Conservation (phyloP, 2,329 filamentous ascomycete genomes). For the Cladosporium sp. region DNA sequence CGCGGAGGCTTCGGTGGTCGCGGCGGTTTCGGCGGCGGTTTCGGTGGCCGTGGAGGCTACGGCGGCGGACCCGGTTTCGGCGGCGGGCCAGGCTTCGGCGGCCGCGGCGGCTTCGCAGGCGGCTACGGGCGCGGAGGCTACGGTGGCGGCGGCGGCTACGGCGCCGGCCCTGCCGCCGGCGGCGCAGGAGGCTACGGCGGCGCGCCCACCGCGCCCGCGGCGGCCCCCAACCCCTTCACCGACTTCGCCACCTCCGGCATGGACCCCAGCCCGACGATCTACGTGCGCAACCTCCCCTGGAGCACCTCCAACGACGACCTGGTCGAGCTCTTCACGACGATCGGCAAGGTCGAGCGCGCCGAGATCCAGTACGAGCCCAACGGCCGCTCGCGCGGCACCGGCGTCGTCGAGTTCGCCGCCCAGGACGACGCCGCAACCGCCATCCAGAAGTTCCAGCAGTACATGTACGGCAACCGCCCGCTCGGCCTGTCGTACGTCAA, state of each 20-base stretch:
- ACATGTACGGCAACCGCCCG: constrained; percentile 92
- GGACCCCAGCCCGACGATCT: constrained; percentile 78
- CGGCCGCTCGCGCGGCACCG: constrained; percentile 86
- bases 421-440: constrained; percentile 82
- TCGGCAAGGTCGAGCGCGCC: constrained; percentile 96
- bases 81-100: constrained; percentile 43
- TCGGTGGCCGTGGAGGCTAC: constrained; percentile 40
- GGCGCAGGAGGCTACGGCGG: constrained; percentile 50
- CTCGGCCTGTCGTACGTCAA: constrained; percentile 91
- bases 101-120: constrained; percentile 40
- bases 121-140: constrained; percentile 46
- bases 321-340: constrained; percentile 92
- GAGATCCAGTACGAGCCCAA: constrained; percentile 98
- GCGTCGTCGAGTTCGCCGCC: constrained; percentile 89
- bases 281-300: constrained; percentile 97
- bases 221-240: constrained; percentile 80
- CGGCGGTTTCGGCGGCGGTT: constrained; percentile 40
- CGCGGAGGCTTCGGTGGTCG: constrained; percentile 31
- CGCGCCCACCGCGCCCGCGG: constrained; percentile 45
- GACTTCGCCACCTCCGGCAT: constrained; percentile 83
- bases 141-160: constrained; percentile 49
- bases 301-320: constrained; percentile 98
- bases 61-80: constrained; percentile 26
- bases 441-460: constrained; percentile 94
- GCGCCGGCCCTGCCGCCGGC: constrained; percentile 50